These are phyloP conservation scores for Pistacia vera DNA, from an alignment of 345 rosid species.

Conservation along the genomic window DNA sequence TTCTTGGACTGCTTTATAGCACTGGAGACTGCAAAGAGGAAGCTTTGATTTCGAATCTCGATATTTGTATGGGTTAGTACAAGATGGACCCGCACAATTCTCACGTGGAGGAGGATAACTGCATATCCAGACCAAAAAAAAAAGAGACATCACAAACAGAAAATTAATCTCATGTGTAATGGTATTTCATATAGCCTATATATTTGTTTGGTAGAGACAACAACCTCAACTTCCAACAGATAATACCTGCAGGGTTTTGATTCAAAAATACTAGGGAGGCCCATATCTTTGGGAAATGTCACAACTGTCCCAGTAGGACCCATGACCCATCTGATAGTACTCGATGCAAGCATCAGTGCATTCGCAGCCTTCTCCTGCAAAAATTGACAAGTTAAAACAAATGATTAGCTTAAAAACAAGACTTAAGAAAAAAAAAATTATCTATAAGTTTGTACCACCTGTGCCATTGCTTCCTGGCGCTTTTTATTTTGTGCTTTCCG, in stretches of 20 bases:
- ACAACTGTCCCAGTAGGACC: constrained; percentile 77
- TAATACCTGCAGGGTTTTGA: constrained; percentile 59
- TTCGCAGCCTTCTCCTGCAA: constrained; percentile 78
- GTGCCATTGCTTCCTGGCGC: constrained; percentile 82
- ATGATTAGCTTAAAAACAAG: constrained; percentile 4
- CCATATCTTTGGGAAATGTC: constrained; percentile 76
- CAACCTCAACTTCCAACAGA: neutral
- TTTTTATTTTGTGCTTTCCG: constrained; percentile 79
- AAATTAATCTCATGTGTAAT: neutral
- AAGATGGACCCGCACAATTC: constrained; percentile 79
- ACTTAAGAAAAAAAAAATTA: constrained; percentile 6
- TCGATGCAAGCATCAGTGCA: constrained; percentile 47
- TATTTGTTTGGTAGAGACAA: neutral
- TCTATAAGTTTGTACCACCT: constrained; percentile 43
- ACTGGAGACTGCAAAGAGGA: constrained; percentile 91
- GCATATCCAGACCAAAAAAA: constrained; percentile 18
- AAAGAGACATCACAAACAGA: constrained; percentile 11
- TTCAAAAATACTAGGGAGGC: constrained; percentile 74
- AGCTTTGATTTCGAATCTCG: constrained; percentile 85
- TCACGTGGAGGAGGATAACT: constrained; percentile 96
- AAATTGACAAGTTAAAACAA: constrained; percentile 15
- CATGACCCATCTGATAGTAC: constrained; percentile 62
- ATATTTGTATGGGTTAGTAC: constrained; percentile 76
- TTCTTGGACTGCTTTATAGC: constrained; percentile 82
- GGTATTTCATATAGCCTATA: neutral